Percentiles rank a stretch among this genome's conserved stretches.
Evolutionary conservation across 495 filamentous ascomycete genomes (phyloP).

Genomic region (Terfezia boudieri): DNA sequence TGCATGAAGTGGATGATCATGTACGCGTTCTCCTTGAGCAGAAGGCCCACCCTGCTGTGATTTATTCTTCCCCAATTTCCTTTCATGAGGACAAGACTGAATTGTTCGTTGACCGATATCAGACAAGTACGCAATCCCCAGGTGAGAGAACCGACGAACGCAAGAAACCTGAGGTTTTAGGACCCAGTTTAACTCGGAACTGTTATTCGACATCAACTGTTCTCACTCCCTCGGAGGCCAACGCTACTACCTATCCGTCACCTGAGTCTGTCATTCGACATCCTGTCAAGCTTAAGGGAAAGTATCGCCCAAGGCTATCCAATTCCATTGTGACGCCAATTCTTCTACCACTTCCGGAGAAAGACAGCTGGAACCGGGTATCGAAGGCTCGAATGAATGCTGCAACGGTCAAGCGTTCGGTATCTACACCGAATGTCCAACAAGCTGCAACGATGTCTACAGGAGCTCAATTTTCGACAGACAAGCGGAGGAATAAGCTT

Average conservation of each 20-base stretch:
- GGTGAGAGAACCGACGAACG: background rate
- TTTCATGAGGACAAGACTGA: background rate
- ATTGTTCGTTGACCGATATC: background rate
- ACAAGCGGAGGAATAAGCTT: conserved; percentile 88
- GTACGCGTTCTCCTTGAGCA: background rate
- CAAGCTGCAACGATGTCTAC: conserved; percentile 11
- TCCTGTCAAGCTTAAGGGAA: too few relatives aligned
- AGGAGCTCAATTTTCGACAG: conserved; percentile 25
- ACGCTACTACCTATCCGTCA: background rate
- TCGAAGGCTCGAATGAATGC: background rate
- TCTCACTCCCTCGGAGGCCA: background rate
- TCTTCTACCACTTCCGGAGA: background rate
- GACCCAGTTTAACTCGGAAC: too few relatives aligned
- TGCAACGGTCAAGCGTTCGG: conserved; percentile 17
- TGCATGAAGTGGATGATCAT: background rate
- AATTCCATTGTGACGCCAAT: background rate
- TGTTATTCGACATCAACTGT: background rate
- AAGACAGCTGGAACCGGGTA: background rate
- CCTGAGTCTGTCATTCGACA: background rate
- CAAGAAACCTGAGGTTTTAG: too few relatives aligned
- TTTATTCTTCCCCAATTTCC: background rate
- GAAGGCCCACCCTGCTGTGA: background rate
- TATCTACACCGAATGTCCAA: conserved; percentile 17
- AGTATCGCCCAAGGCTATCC: too few relatives aligned
- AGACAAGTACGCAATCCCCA: background rate